A percentile compares a stretch with the other conserved stretches of the same genome.
Conservation (phyloP, 345 rosid genomes). For the Aethionema arabicum region DNA sequence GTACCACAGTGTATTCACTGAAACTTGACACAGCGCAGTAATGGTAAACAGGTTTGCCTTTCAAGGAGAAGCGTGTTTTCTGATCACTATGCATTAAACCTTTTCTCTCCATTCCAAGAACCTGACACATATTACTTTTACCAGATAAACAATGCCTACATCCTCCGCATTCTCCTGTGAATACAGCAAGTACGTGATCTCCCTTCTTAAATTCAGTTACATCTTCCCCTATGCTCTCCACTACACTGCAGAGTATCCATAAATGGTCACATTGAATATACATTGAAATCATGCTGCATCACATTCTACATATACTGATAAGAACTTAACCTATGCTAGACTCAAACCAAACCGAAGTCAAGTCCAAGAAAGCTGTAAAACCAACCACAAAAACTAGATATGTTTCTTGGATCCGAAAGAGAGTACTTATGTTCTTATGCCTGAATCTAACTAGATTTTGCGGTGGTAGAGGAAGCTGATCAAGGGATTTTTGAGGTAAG, state of each 20-base stretch:
- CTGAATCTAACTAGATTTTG: neutral
- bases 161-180: conserved; percentile 75
- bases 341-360: too few relatives aligned
- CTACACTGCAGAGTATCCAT: conserved; percentile 54
- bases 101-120: conserved; percentile 79
- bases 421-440: neutral
- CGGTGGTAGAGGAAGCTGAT: too few relatives aligned
- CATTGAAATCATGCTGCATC: neutral
- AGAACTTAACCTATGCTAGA: too few relatives aligned
- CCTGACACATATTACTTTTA: conserved; percentile 81
- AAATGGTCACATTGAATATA: neutral
- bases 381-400: too few relatives aligned
- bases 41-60: conserved; percentile 78
- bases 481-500: too few relatives aligned
- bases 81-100: conserved; percentile 90
- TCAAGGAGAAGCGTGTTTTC: conserved; percentile 64
- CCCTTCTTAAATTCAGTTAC: conserved; percentile 81
- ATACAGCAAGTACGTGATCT: conserved; percentile 81
- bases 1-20: conserved; percentile 89
- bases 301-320: too few relatives aligned
- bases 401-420: too few relatives aligned
- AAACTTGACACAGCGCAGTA: conserved; percentile 94
- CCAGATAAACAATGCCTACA: conserved; percentile 74
- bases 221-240: conserved; percentile 77
- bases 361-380: too few relatives aligned